Evolutionary conservation across 106 monocot species (phyloP).

Genomic region (Allium cepa): DNA sequence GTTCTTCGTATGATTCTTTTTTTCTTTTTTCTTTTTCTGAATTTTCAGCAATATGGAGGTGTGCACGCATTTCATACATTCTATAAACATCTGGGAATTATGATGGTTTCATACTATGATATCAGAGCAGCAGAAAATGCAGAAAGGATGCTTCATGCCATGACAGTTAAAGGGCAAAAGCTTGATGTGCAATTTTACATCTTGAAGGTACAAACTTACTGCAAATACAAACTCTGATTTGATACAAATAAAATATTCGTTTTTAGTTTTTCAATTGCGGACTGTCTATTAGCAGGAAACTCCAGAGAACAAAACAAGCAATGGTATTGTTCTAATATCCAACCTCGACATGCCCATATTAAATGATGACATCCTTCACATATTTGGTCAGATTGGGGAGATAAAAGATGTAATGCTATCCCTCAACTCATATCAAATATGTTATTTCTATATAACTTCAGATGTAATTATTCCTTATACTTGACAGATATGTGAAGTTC

Average conservation of each 20-base stretch:
- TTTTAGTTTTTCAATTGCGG: neutral
- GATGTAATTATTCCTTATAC: conserved; percentile 9
- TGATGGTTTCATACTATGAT: conserved; percentile 82
- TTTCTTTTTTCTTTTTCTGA: no score
- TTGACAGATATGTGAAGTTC: conserved; percentile 54
- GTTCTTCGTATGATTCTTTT: no score
- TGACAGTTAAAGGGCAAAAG: conserved; percentile 39
- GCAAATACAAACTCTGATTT: neutral
- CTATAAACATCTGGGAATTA: conserved; percentile 67
- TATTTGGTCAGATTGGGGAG: conserved; percentile 52
- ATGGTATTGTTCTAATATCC: conserved; percentile 30
- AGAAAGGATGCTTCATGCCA: conserved; percentile 49
- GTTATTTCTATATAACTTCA: conserved; percentile 4
- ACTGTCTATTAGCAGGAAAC: conserved; percentile 28
- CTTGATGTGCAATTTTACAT: conserved; percentile 60
- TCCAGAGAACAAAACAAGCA: conserved; percentile 27
- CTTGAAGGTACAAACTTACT: conserved; percentile 36
- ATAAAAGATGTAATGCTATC: conserved; percentile 37
- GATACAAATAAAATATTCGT: neutral
- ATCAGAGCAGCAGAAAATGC: conserved; percentile 65
- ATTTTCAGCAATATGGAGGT: conserved; percentile 64
- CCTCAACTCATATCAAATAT: neutral
- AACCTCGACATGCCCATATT: conserved; percentile 42
- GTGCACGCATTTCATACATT: conserved; percentile 50
- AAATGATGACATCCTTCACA: conserved; percentile 39